Evolutionary conservation across 2,329 filamentous ascomycete genomes (phyloP), one percentile per base, ranked within the genome.

Genomic region (Daldinia eschscholtzii): DNA sequence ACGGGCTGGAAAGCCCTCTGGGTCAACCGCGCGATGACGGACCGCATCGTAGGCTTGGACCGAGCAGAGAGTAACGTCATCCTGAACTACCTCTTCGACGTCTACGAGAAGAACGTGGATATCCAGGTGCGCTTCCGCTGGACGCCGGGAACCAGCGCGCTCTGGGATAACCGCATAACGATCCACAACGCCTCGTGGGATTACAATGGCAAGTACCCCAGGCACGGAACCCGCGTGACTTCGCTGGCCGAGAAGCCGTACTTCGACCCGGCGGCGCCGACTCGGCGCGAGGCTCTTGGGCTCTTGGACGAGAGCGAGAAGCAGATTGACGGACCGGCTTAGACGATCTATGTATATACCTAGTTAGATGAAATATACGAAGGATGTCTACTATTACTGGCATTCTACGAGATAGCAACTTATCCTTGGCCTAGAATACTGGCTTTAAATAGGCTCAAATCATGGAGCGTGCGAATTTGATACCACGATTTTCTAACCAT

Each of bases 121-220:
- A 92, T 92, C 60, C 91, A 93, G 77, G 84, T 92, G 5, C 85
- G 91, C 0, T 93, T 92, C 81, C 87, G 85, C 74, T 93, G 91
- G 91, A 91, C 87, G 0, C 87, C 89, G 0, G 79, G 84, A 28
- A 91, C 90, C 0, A 90, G 87, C 58, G 91, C 89, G 0, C 79
- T 93, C 3, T 93, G 91, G 91, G 91, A 93, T 74, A 93, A 93
- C 9, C 88, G 88, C 42, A 90, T 92, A 65, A 92, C 91, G 0
- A 92, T 92, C 41, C 90, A 93, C 72, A 92, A 92, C 69, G 91
- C 90, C 0, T 90, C 87, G 73, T 93, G 90, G 89, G 90, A 93
- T 72, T 93, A 93, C 74, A 89, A 87, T 37, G 89, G 89, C 1
- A 84, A 81, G 20, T 83, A 92, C 75, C 89, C 91, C 0, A 83